phyloP scores from a whole-genome alignment of 768 basidiomycete genomes.

The Collybiopsis luxurians region DNA sequence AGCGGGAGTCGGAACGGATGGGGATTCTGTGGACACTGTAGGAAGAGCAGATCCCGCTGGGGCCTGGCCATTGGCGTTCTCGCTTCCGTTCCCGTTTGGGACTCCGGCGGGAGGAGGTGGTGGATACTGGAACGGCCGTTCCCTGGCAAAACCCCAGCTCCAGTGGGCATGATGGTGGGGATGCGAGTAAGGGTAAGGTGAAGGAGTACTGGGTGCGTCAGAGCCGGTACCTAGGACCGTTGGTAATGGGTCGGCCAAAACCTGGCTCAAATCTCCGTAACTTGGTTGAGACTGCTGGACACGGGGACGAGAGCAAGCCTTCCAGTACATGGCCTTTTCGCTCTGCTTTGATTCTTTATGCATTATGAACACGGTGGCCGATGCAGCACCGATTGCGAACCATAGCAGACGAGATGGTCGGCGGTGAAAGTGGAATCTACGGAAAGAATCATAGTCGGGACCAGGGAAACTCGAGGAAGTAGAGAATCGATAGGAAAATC shows the following conservation, averaged over 20 bases:
- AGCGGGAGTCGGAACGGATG: not conserved
- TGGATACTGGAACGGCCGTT: conserved; percentile 1
- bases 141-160: conserved; percentile 9
- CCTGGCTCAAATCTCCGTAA: not conserved
- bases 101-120: not conserved
- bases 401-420: conserved; percentile 62
- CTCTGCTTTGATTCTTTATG: conserved; percentile 34
- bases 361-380: conserved; percentile 38
- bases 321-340: conserved; percentile 16
- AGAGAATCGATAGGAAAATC: not conserved
- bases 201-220: not conserved
- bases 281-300: conserved; percentile 5
- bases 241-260: not conserved
- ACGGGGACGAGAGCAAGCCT: conserved; percentile 11
- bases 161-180: conserved; percentile 8
- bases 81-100: not conserved
- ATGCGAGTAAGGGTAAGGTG: conserved; percentile 6
- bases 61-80: not conserved
- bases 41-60: conserved; percentile 1
- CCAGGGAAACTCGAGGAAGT: conserved; percentile 1
- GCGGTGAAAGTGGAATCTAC: not conserved
- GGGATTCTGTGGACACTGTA: conserved; percentile 6
- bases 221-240: not conserved
- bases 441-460: not conserved
- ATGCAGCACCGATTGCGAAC: conserved; percentile 62